Evolutionary conservation across 1,284 basidiomycete species (phyloP), one percentile per base, ranked within the genome.

Genomic region (Psilocybe mexicana): DNA sequence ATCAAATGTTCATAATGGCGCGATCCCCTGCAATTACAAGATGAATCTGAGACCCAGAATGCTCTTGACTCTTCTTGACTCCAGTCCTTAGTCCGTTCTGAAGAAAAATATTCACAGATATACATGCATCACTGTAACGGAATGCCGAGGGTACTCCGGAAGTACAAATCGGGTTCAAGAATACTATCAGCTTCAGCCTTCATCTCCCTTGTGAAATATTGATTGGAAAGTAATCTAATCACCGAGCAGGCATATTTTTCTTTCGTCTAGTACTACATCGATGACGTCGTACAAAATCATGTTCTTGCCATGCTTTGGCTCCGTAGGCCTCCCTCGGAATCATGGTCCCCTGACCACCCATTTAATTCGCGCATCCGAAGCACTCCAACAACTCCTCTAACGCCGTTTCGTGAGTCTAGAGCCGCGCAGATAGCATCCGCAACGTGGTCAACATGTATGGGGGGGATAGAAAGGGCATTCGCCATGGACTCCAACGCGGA

Each of bases 371-470:
- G 59, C 90, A 97, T 96, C 61, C 79, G 78, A 54, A 71, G 71
- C 45, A 96, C 92, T 47, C 84, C 89, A 36, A 94, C 77, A n/a
- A 90, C 83, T 43, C 93, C 93, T 53, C 69, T 74, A 45, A 92
- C 74, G 47, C 81, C 77, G 48, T 73, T 72, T 38, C 72, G 64
- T 35, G 76, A 73, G 58, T 78, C 75, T 58, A 90, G 70, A 36
- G 79, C 77, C n/a, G 77, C 73, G 62, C 87, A 87, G 7, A 94
- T 84, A 0, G 95, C 94, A 65, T 90, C 86, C 1, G 91, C 96
- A 40, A 99, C 94, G 60, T 96, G 94, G 67, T 99, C 96, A 26
- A 98, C 93, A 69, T 99, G 96, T 48, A 99, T 86, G 0, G 97
- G 95, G 26, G 90, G 93, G 54, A 90, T 89, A 10, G 83, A 84